A percentile compares a stretch with the other conserved stretches of the same genome.
Evolutionary conservation across 2,329 filamentous ascomycete genomes (phyloP).

Genomic region (Sarocladium strictum): DNA sequence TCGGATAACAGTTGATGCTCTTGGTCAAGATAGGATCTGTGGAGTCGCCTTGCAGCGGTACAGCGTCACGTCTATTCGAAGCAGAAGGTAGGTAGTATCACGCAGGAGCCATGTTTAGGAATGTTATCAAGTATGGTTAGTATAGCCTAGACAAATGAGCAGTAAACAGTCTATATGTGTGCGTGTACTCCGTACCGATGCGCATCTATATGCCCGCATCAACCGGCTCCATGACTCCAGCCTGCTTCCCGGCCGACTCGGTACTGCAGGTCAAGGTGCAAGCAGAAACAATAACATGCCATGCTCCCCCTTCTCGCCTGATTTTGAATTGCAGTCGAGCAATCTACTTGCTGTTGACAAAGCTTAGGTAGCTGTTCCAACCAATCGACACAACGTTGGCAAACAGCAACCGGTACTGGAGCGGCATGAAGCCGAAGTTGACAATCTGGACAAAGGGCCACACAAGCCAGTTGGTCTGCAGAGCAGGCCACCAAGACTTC

Average conservation of each 20-base stretch:
- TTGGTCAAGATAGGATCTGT: background rate
- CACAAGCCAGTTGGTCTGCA: conserved; percentile 79
- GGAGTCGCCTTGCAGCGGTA: background rate
- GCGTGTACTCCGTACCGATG: conserved; percentile 3
- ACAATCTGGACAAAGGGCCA: conserved; percentile 82
- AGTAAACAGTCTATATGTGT: conserved; percentile 9
- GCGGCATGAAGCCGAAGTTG: conserved; percentile 83
- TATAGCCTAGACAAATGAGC: background rate
- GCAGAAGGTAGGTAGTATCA: too few species aligned
- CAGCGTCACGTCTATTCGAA: too few species aligned
- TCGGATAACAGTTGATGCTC: background rate
- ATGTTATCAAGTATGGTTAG: too few species aligned
- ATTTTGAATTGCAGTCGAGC: background rate
- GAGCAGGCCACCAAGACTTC: conserved; percentile 63
- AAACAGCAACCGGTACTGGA: conserved; percentile 76
- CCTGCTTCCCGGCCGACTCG: background rate
- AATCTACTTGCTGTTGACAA: conserved; percentile 45
- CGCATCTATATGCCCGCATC: conserved; percentile 6
- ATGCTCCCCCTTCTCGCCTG: background rate
- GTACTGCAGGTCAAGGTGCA: conserved; percentile 1
- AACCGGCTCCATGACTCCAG: conserved; percentile 7
- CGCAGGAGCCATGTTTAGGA: too few species aligned
- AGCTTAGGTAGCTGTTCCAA: conserved; percentile 62
- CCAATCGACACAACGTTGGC: conserved; percentile 74
- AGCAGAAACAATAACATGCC: background rate